Base-by-base conservation (phyloP, 2,329 filamentous ascomycete species). In the Orbilia quercus region DNA sequence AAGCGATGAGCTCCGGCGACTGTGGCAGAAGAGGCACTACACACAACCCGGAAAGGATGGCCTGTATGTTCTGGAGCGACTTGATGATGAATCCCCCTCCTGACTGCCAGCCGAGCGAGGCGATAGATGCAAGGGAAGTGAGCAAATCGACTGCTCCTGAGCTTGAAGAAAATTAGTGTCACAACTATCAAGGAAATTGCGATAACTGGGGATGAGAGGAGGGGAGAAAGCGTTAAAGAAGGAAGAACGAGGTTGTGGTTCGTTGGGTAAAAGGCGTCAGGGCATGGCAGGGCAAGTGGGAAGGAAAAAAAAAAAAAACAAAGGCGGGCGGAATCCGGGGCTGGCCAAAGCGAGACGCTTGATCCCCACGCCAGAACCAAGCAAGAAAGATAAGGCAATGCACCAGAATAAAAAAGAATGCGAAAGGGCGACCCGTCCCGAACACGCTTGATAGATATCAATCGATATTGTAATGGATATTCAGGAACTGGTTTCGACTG, bases 211-310 rank as follows among this genome's bases (percentile, higher is more conserved):
- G 50, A 34, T 45, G 51, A 40, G 51, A 59, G 28, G 38, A n/a
- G n/a, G 45, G 22, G 25, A 48, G 14, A 55, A 55, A 31, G 36
- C 20, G 40, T 25, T 31, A 40, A 25, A 38, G 53, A 38, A 44
- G 31, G 25, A 5, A 18, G 45, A 40, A 54, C 16, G 31, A 44
- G 58, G 47, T 54, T 45, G 22, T 42, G 34, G 22, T 62, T 64
- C 36, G 47, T 64, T n/a, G 9, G 45, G 36, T 40, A 47, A 36
- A 64, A 64, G 48, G 59, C 59, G 59, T 64, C 59, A 64, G 59
- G 59, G 59, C 59, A 64, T 47, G 59, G 59, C 59, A 63, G 58
- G 47, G 42, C 40, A 59, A 23, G 20, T 14, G 23, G 18, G 20
- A 45, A n/a, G 14, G 40, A n/a, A n/a, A n/a, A n/a, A n/a, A 45